Base-by-base conservation (phyloP, 495 filamentous ascomycete genomes). In the Penicillium crystallinum region DNA sequence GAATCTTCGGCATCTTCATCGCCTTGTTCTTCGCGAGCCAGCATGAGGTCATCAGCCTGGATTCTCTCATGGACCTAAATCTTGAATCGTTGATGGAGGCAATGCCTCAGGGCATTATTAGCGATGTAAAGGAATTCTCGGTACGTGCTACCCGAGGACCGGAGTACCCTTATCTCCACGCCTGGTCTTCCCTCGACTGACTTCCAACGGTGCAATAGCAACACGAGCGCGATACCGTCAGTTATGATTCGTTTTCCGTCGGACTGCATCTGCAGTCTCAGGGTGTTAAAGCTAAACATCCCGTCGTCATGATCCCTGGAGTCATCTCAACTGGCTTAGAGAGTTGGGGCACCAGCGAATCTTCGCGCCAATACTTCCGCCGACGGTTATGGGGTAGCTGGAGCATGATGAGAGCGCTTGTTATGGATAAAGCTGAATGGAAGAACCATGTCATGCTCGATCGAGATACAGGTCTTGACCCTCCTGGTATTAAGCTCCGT, bases 381-480 rank as follows among this genome's bases (percentile, higher is more conserved):
- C 92, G 91, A 66, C 73, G 93, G 53, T 70, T 98, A 46, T 98
- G 93, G 93, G 93, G 93, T 22, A 95, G 88, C 59, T 98, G 93
- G 93, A 92, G 77, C 55, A 98, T 98, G 93, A 95, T 98, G 89
- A 77, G 85, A 46, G 91, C 93, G 0, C 74, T 98, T 64, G 88
- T 98, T 9, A 72, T 91, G 58, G 93, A 98, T 63, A 96, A 96
- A 69, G 83, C 91, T 36, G 79, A 78, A 46, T 98, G 93, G 93
- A 97, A 96, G 75, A 84, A 79, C 55, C 95, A 98, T 62, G 88
- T 98, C 60, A 97, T 97, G 90, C 77, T 98, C 22, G 92, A 98
- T 68, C 91, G 90, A 64, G 64, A 81, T 31, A 96, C 92, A 2
- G 93, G 93, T 4, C 72, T 98, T 34, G 93, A 98, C 68, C 93